Evolutionary conservation across 331 rosid genomes (phyloP), one percentile per base, ranked within the genome.

Genomic region (Rhamnella rubrinervis): DNA sequence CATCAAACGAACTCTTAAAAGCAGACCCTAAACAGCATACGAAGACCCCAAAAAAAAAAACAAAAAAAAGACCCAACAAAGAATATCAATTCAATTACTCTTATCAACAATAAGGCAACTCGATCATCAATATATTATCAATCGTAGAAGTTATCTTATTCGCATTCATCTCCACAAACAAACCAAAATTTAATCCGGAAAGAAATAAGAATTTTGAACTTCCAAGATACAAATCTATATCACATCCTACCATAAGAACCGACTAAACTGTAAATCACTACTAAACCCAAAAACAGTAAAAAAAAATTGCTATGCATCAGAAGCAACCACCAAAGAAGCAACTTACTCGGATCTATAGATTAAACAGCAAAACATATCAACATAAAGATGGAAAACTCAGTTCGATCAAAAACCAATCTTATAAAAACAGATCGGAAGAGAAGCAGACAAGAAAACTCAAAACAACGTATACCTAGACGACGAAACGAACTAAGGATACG

Each of bases 401-500:
- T 41, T 67, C 25, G 25, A 70, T 40, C 51, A 5, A 57, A 66
- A 65, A 49, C 5, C 1, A 16, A 50, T 50, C 44, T 8, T 4
- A 6, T 2, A 51, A 1, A 23, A 38, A 60, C 66, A 71, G 76
- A 71, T 60, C 81, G 39, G 49, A 65, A 57, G 7, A 57, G 62
- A 49, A 55, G 50, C 37, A 35, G 4, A 5, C 31, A 26, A n/a
- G 17, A 65, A 57, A 61, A 10, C 8, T 6, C 5, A 14, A 35
- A 39, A 55, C 16, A 46, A 38, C 11, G 3, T 28, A 75, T 0
- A 68, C 37, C 66, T 28, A 70, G 19, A 50, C 6, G 47, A 56
- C 17, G 21, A 46, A 78, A 37, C 6, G 4, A 2, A 71, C 25
- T 6, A 87, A 92, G 98, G 97, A 92, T 92, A 92, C 98, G 97